Percentiles rank a stretch among this genome's conserved stretches.
These are phyloP conservation scores for Cyclocybe aegerita DNA, from an alignment of 768 basidiomycete genomes.

Conservation along the genomic window DNA sequence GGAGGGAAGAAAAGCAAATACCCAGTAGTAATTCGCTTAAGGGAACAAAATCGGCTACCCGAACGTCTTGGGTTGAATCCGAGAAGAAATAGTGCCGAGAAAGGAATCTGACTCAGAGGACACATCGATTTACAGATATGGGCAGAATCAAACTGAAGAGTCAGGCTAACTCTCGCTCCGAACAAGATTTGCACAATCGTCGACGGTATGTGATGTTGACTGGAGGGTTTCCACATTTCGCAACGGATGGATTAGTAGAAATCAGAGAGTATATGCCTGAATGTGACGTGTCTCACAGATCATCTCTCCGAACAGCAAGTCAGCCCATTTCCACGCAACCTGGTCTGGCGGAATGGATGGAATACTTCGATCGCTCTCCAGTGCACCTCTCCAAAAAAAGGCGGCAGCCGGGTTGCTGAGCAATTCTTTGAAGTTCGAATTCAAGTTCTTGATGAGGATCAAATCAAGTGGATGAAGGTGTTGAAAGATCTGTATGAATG, in stretches of 20 bases:
- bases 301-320: conserved; percentile 2
- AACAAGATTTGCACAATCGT: neutral
- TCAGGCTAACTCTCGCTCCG: no score
- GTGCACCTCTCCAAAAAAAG: neutral
- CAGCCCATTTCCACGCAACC: conserved; percentile 2
- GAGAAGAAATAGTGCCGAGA: no score
- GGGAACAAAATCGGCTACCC: no score
- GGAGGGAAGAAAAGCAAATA: no score
- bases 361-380: neutral
- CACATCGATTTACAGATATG: no score
- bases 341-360: neutral
- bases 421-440: neutral
- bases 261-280: neutral
- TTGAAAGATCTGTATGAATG: neutral
- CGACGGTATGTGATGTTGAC: no score
- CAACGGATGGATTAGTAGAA: neutral
- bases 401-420: neutral
- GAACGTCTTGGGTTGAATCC: no score
- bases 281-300: conserved; percentile 1
- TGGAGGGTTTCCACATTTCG: conserved; percentile 1
- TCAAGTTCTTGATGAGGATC: neutral
- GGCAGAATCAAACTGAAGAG: no score
- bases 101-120: no score
- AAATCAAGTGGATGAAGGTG: conserved; percentile 11
- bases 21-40: no score